Conservation (phyloP, 225 moss, liverwort and hornwort species). For the Sphagnum tenellum region DNA sequence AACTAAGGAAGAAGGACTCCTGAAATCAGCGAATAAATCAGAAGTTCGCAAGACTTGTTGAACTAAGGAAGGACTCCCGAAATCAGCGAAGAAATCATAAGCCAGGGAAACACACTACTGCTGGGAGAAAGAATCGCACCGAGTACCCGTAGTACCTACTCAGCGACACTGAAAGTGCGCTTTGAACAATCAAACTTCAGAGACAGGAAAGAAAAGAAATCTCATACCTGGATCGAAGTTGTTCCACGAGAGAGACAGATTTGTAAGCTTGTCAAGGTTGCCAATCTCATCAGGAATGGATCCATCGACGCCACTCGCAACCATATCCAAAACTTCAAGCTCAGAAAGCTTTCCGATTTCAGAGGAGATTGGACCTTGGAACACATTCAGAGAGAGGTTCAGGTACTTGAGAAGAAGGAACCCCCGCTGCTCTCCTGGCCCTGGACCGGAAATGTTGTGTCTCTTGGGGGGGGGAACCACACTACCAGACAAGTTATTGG, state of each 20-base stretch:
- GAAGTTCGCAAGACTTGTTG: too few relatives aligned
- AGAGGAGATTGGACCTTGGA: constrained; percentile 8
- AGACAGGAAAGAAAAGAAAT: too few relatives aligned
- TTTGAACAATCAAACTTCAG: too few relatives aligned
- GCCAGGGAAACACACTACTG: too few relatives aligned
- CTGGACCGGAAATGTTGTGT: neutral
- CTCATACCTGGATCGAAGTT: constrained; percentile 8
- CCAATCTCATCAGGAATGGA: constrained; percentile 18
- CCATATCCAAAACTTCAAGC: constrained; percentile 26
- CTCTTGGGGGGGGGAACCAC: too few relatives aligned
- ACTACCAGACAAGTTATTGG: constrained; percentile 32
- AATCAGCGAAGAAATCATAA: neutral
- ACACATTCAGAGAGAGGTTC: constrained; percentile 34
- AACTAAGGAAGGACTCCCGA: too few relatives aligned
- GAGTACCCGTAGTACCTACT: too few relatives aligned
- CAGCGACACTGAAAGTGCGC: too few relatives aligned
- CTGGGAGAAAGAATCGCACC: too few relatives aligned
- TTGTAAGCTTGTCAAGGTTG: constrained; percentile 12
- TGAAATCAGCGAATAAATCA: neutral
- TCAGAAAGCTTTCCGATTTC: constrained; percentile 7
- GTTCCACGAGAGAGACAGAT: constrained; percentile 30
- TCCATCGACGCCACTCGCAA: constrained; percentile 17
- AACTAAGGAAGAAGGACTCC: constrained; percentile 9
- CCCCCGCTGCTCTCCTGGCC: neutral
- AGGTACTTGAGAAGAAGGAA: constrained; percentile 19